Conservation (phyloP, 306 rosid species). For the Vigna angularis region DNA sequence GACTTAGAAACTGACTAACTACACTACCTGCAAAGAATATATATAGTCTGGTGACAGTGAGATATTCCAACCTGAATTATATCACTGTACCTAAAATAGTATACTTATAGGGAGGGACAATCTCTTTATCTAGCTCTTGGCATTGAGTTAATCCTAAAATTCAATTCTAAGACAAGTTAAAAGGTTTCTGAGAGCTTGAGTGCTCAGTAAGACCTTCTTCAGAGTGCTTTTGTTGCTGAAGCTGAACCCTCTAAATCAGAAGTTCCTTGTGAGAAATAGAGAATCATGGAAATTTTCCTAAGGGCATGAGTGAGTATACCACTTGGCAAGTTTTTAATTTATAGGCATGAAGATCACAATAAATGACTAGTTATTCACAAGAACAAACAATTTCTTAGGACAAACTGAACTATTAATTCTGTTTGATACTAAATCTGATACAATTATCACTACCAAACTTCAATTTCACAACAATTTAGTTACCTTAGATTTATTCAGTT, state of each 20-base stretch:
- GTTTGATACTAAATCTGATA: background rate
- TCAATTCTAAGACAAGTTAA: no score
- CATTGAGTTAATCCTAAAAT: no score
- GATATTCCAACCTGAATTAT: no score
- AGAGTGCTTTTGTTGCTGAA: background rate
- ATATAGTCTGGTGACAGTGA: no score
- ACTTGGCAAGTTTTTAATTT: background rate
- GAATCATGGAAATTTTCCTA: background rate
- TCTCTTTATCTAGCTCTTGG: no score
- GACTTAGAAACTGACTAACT: no score
- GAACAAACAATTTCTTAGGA: background rate
- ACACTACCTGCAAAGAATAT: no score
- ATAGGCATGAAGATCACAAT: background rate
- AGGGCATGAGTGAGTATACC: background rate
- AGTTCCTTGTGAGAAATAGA: background rate
- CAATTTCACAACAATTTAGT: background rate
- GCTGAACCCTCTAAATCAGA: background rate
- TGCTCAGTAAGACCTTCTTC: background rate
- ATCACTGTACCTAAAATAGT: no score
- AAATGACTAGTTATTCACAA: background rate
- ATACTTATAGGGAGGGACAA: no score
- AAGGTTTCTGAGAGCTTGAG: no score
- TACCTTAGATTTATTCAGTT: background rate
- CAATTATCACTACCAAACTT: background rate
- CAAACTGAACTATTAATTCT: background rate